Base-by-base conservation (phyloP, 1,284 basidiomycete species). In the Termitomyces sp. region DNA sequence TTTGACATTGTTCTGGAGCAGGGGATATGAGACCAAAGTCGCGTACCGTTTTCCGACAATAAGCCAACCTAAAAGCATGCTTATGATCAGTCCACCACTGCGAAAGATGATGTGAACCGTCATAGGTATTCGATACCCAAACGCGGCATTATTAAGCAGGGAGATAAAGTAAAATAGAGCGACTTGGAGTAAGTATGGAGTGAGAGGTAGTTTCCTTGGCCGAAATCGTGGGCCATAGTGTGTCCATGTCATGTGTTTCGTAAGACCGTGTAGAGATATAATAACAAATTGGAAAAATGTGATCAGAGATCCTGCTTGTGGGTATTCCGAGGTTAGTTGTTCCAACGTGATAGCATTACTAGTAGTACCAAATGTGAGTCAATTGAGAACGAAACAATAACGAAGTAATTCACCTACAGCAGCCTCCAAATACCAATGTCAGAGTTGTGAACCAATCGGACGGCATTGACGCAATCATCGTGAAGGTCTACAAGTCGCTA, bases 61-160 rank as follows among this genome's bases (percentile, higher is more conserved):
- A 1, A 84, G 48, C 76, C 80, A 86, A 0, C 90, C 92, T 54
- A 93, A 73, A 8, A 88, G 41, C 81, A 94, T 84, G 63, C 86
- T 90, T 45, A 92, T 72, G n/a, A 89, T 79, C 64, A 92, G 71
- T n/a, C 94, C 94, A 1, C 91, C 94, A 62, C 90, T 93, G 36
- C 94, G 79, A 66, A 97, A 98, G 55, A 98, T 91, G 68, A 98
- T 97, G 69, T 98, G 94, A 1, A 98, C 88, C 0, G 91, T 75
- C 83, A 97, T 92, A 13, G 94, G 94, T 55, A 97, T 89, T 56
- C 81, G 71, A 64, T 83, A 94, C 3, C 83, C 90, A 67, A 98
- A 97, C 0, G 93, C 94, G 24, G 82, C 83, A 70, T 97, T 98
- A 72, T 98, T 98, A 63, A 98, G 74, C 53, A 87, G 67, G n/a